Base-by-base conservation (phyloP, 331 rosid genomes). In the Cydonia oblonga region DNA sequence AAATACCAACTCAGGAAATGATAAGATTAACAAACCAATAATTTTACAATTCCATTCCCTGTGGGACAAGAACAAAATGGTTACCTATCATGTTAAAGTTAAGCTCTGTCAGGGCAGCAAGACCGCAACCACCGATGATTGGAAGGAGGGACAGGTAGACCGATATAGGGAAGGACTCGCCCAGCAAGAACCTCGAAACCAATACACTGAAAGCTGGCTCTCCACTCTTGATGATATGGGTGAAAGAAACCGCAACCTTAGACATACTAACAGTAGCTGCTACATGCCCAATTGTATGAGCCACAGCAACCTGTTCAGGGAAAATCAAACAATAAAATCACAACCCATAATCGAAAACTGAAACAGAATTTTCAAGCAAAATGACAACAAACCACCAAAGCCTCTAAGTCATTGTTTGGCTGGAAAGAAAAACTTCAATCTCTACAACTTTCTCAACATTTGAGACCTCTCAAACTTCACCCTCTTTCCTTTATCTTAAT, bases 181-280 rank as follows among this genome's bases (percentile, higher is more conserved):
- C 97, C 81, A 92, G 77, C 70, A 92, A 18, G 64, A 92, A 79
- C 78, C 96, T 88, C 1, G 97, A 92, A 78, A 92, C 97, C 86
- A 92, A 73, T 11, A 88, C 97, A 67, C 90, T 92, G 26, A 92
- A 92, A 72, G 97, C 97, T 74, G 97, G 97, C 71, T 92, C 97
- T 33, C 97, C 97, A 80, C 97, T 92, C 89, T 92, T 92, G 87
- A 92, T 92, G 68, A 92, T 92, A 81, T 92, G 97, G 5, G 97
- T 92, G 79, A 92, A 92, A 4, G 97, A 92, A 40, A 92, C 97
- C 2, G 96, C 97, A 81, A 92, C 97, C 75, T 92, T 92, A 24
- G 97, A 88, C 97, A 92, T 90, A 61, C 97, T 92, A 80, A 92
- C 97, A 0, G 96, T 92, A 13, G 97, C 97, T 0, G 96, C 97